A percentile compares a stretch with the other conserved stretches of the same genome.
phyloP scores from a whole-genome alignment of 2,329 filamentous ascomycete genomes.

The Lachnellula subtilissima region DNA sequence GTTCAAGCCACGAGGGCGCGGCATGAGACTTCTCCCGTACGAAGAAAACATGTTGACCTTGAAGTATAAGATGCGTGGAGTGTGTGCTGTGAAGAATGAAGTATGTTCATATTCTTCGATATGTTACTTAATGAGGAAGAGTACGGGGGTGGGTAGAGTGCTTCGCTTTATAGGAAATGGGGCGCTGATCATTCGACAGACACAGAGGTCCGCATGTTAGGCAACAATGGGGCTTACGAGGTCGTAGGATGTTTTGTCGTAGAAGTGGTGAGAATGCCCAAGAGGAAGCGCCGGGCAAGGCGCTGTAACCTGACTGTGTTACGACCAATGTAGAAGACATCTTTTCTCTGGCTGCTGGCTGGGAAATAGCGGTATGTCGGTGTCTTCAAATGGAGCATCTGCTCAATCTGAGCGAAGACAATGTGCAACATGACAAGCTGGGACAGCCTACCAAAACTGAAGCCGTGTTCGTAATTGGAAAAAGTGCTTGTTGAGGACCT shows the following conservation, averaged over 20 bases:
- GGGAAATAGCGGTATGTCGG: not conserved
- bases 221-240: constrained; percentile 5
- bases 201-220: constrained; percentile 3
- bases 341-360: not conserved
- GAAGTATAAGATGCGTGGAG: not conserved
- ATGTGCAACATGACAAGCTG: not conserved
- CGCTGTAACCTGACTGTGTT: not conserved
- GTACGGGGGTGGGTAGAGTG: not conserved
- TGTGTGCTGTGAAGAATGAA: not conserved
- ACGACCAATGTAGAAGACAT: not conserved
- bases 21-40: not conserved
- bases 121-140: not conserved
- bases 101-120: not conserved
- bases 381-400: not conserved
- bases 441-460: not conserved
- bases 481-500: not conserved
- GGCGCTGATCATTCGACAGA: not conserved
- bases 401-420: not conserved
- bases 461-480: not conserved
- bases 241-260: not conserved
- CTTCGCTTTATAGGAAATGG: not conserved
- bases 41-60: not conserved
- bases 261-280: not conserved
- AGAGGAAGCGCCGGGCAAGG: not conserved
- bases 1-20: not conserved